Base-by-base conservation (phyloP, 805 yeast species). In the Teunomyces kruisii region DNA sequence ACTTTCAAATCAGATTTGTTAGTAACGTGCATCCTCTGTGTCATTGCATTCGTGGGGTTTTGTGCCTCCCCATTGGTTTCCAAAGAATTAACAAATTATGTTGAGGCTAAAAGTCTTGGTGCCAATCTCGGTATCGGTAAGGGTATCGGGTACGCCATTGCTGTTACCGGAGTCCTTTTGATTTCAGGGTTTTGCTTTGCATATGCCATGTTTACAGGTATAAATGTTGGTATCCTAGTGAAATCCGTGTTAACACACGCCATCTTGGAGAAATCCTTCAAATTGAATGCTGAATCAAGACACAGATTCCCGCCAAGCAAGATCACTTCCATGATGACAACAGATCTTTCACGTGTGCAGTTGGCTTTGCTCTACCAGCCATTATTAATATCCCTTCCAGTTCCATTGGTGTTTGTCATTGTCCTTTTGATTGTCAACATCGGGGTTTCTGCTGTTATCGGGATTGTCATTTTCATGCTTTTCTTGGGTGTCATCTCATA, bases 301-400 rank as follows among this genome's bases (percentile, higher is more conserved):
- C 45, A 45, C 27, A 42, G 39, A 16, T 56, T 41, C 38, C 52
- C 58, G 2, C 24, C 44, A 1, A 45, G 52, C 9, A 47, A 43
- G 16, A 43, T 54, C 30, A 51, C 53, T 8, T 46, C 55, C n/a
- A 39, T 56, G 37, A 30, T 54, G 13, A 46, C 51, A 7, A 44
- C 56, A 7, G 59, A 56, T 42, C 24, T 51, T 2, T 46, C 55
- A 9, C 42, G 58, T 38, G 39, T 56, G 13, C 55, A 54, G 16
- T 28, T 40, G n/a, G 50, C 53, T 3, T 12, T 49, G 6, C 50
- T 50, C 7, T 46, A 43, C 30, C 37, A 43, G 28, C 53, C 52
- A 2, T 45, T 44, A 7, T 31, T 50, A n/a, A 15, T 45, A 16
- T 13, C 48, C 6, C 48, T 54, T 29, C 52, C 52, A 2, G n/a